These are phyloP conservation scores for Penicillium psychrosexuale DNA, from an alignment of 2,329 filamentous ascomycete species.

Conservation along the genomic window DNA sequence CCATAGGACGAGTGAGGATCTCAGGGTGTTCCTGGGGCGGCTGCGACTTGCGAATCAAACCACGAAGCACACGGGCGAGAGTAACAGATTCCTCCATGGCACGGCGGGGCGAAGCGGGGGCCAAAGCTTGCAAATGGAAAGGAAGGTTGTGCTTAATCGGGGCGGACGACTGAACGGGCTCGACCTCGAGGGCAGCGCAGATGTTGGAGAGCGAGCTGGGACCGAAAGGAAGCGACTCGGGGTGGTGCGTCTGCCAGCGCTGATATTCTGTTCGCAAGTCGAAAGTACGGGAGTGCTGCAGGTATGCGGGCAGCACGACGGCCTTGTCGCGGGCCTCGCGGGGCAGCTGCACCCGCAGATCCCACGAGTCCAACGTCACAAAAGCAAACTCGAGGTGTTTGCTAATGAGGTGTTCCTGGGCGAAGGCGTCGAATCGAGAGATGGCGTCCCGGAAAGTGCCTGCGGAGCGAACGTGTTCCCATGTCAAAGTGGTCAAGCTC, in stretches of 20 bases:
- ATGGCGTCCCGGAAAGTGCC: constrained; percentile 97
- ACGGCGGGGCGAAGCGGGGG: constrained; percentile 88
- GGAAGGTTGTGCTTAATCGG: constrained; percentile 98
- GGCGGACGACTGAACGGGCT: constrained; percentile 93
- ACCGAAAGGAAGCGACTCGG: constrained; percentile 93
- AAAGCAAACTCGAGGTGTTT: constrained; percentile 97
- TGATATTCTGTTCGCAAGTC: constrained; percentile 97
- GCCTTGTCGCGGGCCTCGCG: constrained; percentile 97
- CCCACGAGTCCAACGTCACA: constrained; percentile 97
- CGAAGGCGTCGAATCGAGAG: constrained; percentile 90
- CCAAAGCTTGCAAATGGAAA: constrained; percentile 93
- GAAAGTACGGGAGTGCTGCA: constrained; percentile 96
- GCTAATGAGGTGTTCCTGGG: constrained; percentile 81
- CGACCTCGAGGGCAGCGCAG: constrained; percentile 95
- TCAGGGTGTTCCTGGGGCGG: constrained; percentile 90
- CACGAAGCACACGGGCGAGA: constrained; percentile 83
- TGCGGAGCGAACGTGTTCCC: constrained; percentile 97
- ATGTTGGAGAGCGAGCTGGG: constrained; percentile 96
- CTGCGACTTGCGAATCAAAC: constrained; percentile 93
- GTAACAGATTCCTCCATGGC: constrained; percentile 98
- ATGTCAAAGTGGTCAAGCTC: constrained; percentile 94
- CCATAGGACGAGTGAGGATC: constrained; percentile 91
- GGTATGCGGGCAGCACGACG: constrained; percentile 90
- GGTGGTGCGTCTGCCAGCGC: constrained; percentile 97
- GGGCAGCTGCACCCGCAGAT: constrained; percentile 93